Conservation (phyloP, 2,329 filamentous ascomycete species). For the Fusarium brevicatenulatum region DNA sequence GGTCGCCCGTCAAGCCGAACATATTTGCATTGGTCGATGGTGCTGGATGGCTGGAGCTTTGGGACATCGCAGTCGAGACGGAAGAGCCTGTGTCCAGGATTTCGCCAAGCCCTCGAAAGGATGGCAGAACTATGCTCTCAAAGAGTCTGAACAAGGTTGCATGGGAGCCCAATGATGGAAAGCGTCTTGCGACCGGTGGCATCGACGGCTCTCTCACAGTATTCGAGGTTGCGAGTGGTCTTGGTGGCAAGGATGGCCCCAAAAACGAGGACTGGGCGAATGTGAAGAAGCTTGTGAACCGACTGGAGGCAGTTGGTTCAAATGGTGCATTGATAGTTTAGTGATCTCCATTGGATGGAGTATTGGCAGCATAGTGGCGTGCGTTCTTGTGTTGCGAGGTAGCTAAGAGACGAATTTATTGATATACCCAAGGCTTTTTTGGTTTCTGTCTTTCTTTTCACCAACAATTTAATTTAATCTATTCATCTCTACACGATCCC, state of each 20-base stretch:
- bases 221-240: constrained; percentile 86
- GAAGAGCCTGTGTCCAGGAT: constrained; percentile 90
- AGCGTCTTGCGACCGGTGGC: constrained; percentile 87
- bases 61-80: constrained; percentile 92
- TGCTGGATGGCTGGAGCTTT: constrained; percentile 89
- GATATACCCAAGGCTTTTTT: constrained; percentile 39
- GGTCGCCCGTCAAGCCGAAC: constrained; percentile 93
- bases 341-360: constrained; percentile 26
- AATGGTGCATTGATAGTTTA: constrained; percentile 59
- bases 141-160: constrained; percentile 93
- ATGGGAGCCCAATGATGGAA: constrained; percentile 92
- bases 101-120: constrained; percentile 73
- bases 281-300: constrained; percentile 88
- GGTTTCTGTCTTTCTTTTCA: not conserved
- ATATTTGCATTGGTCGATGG: constrained; percentile 96
- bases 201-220: constrained; percentile 91
- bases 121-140: constrained; percentile 75
- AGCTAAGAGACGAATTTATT: constrained; percentile 28
- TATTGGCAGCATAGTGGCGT: constrained; percentile 29
- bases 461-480: not conserved
- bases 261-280: constrained; percentile 91
- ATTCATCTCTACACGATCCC: not conserved
- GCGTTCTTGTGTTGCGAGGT: constrained; percentile 31
- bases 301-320: constrained; percentile 72
- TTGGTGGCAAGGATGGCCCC: constrained; percentile 85